These are phyloP conservation scores for Nevesoporus exiguus DNA, from an alignment of 768 basidiomycete genomes.

Conservation along the genomic window DNA sequence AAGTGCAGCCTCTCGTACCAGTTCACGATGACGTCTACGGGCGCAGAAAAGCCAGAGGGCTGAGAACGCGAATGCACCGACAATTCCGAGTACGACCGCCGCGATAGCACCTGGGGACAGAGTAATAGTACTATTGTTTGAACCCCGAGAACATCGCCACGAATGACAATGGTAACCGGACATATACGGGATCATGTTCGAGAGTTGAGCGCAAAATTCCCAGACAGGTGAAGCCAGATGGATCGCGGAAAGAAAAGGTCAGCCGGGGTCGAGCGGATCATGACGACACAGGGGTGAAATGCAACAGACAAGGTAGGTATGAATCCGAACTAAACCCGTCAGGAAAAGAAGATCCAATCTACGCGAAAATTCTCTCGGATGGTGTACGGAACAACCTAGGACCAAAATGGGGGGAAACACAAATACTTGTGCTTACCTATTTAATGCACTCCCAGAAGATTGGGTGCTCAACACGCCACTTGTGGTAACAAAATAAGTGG, in stretches of 20 bases:
- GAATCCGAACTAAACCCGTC: constrained; percentile 3
- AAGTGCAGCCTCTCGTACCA: constrained; percentile 18
- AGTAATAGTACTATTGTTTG: constrained; percentile 3
- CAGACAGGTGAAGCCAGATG: constrained; percentile 11
- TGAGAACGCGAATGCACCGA: constrained; percentile 26
- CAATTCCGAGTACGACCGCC: constrained; percentile 24
- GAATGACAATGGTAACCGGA: constrained; percentile 3
- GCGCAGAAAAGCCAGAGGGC: constrained; percentile 33
- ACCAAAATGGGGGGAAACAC: not conserved
- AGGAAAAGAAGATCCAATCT: constrained; percentile 5
- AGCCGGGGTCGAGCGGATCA: constrained; percentile 13
- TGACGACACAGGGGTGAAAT: constrained; percentile 20
- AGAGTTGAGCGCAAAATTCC: constrained; percentile 2
- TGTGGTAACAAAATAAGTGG: constrained; percentile 19
- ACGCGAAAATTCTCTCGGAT: constrained; percentile 10
- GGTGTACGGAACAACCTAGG: not conserved
- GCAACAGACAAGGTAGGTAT: not conserved
- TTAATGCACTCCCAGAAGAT: not conserved
- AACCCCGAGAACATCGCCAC: constrained; percentile 4
- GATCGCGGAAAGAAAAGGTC: constrained; percentile 19
- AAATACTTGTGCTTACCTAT: constrained; percentile 16
- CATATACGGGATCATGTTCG: constrained; percentile 1
- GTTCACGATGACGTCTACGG: constrained; percentile 26
- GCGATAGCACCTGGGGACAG: constrained; percentile 25
- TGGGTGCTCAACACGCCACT: constrained; percentile 25